Evolutionary conservation across 2,329 filamentous ascomycete species (phyloP).

Genomic region (Pseudomassariella vexata): DNA sequence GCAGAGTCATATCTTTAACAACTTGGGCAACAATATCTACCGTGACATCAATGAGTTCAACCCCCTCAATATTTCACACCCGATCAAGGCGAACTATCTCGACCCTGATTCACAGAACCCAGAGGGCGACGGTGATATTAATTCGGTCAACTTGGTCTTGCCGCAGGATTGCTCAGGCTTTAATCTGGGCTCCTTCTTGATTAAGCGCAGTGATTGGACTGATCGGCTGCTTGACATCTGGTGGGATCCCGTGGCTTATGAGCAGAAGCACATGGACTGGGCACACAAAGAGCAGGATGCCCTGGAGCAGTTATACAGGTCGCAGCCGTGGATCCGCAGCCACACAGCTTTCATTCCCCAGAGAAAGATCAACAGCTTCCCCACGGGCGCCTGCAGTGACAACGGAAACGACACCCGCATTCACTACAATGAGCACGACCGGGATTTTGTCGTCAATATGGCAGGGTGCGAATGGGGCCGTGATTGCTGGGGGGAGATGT

Average conservation of each 20-base stretch:
- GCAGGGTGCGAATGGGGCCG: slow-evolving; percentile 95
- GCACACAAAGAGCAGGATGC: slow-evolving; percentile 98
- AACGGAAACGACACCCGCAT: slow-evolving; percentile 68
- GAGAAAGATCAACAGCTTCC: slow-evolving; percentile 91
- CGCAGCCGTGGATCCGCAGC: slow-evolving; percentile 87
- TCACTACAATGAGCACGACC: slow-evolving; percentile 80
- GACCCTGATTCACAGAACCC: slow-evolving; percentile 68
- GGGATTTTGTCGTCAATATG: slow-evolving; percentile 97
- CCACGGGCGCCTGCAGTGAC: slow-evolving; percentile 79
- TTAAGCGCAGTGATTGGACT: slow-evolving; percentile 80
- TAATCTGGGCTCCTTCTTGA: slow-evolving; percentile 93
- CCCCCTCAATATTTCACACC: slow-evolving; percentile 87
- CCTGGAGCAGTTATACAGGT: slow-evolving; percentile 83
- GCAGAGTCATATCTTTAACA: slow-evolving; percentile 83
- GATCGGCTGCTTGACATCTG: slow-evolving; percentile 89
- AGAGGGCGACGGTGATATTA: slow-evolving; percentile 68
- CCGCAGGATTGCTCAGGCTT: slow-evolving; percentile 94
- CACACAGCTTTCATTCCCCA: slow-evolving; percentile 87
- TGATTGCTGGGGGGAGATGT: slow-evolving; percentile 98
- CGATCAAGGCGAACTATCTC: slow-evolving; percentile 67
- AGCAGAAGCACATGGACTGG: slow-evolving; percentile 99
- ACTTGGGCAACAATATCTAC: slow-evolving; percentile 69
- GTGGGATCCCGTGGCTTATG: slow-evolving; percentile 98
- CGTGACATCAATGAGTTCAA: slow-evolving; percentile 97
- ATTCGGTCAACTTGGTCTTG: slow-evolving; percentile 81